phyloP scores from a whole-genome alignment of 345 rosid species.

The Barbarea vulgaris region DNA sequence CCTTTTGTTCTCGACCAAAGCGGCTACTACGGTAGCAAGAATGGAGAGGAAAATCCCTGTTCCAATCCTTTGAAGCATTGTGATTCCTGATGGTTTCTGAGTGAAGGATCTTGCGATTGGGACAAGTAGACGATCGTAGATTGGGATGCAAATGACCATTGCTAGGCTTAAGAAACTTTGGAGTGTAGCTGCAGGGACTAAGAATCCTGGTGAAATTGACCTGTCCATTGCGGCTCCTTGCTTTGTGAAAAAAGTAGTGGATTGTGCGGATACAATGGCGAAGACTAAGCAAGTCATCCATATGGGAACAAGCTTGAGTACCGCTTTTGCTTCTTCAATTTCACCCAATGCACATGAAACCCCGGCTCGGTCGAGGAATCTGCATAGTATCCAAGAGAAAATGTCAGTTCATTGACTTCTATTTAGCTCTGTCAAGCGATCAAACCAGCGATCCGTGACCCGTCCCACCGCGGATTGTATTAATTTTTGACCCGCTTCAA shows the following conservation, averaged over 20 bases:
- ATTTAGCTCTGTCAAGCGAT: too few relatives aligned
- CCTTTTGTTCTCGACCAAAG: conserved; percentile 45
- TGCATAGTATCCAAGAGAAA: conserved; percentile 27
- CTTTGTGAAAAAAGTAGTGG: conserved; percentile 58
- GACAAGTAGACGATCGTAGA: conserved; percentile 54
- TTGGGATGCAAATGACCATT: conserved; percentile 45
- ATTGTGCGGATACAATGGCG: conserved; percentile 54
- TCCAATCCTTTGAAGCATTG: conserved; percentile 47
- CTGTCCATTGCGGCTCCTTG: conserved; percentile 67
- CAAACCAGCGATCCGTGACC: too few relatives aligned
- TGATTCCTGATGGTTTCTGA: conserved; percentile 40
- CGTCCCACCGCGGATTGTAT: too few relatives aligned
- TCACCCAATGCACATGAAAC: conserved; percentile 40
- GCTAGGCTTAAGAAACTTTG: conserved; percentile 47
- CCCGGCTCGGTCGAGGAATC: conserved; percentile 55
- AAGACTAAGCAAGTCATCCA: conserved; percentile 52
- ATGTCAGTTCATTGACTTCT: not conserved
- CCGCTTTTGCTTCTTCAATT: conserved; percentile 57
- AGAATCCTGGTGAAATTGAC: conserved; percentile 38
- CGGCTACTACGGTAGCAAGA: conserved; percentile 40
- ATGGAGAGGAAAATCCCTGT: conserved; percentile 32
- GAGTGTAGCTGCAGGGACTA: conserved; percentile 59
- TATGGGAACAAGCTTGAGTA: conserved; percentile 52
- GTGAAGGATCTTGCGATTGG: conserved; percentile 46
- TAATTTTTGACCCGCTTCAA: too few relatives aligned